Evolutionary conservation across 1,284 basidiomycete genomes (phyloP), one percentile per base, ranked within the genome.

Genomic region (Tilletiopsis washingtonensis): DNA sequence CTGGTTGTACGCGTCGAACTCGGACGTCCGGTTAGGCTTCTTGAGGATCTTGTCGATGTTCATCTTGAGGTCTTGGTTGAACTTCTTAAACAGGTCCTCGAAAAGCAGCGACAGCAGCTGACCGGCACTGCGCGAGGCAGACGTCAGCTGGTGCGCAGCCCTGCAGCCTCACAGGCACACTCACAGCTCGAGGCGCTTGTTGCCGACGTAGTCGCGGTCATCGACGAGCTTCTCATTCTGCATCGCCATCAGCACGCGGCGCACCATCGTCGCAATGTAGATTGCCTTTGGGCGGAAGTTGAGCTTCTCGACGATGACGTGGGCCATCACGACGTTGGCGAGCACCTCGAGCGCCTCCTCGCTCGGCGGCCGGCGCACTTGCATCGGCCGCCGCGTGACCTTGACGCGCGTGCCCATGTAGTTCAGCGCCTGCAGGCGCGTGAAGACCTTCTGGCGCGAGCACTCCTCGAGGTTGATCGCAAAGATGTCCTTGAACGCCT

Each of bases 51-150:
- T 98, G 78, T 99, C 96, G 68, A 99, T 96, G 20, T 88, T 83
- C 42, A 84, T 83, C 76, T 98, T 98, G 45, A 99, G 82, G 70
- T 97, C 94, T 17, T 86, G 82, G 74, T 97, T 98, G 78, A 94
- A 98, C 1, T 91, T 97, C 75, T 99, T 99, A 81, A 99, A 99
- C 23, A 97, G 77, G 74, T 98, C 94, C 75, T 98, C 94, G 61
- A 99, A 99, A 1, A 99, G 3, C 3, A 98, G 79, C 1, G 93
- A 89, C 15, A 99, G 81, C 7, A 99, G 80, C 74, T 98, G 96
- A 34, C 94, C 94, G 42, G 96, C 96, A 9, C 29, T 34, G 29
- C 29, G 29, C n/a, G n/a, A n/a, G n/a, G n/a, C n/a, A n/a, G n/a
- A n/a, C n/a, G 29, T 34, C 9, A n/a, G 29, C 9, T 34, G 9